phyloP scores from a whole-genome alignment of 306 rosid genomes.

The Dryas drummondii region DNA sequence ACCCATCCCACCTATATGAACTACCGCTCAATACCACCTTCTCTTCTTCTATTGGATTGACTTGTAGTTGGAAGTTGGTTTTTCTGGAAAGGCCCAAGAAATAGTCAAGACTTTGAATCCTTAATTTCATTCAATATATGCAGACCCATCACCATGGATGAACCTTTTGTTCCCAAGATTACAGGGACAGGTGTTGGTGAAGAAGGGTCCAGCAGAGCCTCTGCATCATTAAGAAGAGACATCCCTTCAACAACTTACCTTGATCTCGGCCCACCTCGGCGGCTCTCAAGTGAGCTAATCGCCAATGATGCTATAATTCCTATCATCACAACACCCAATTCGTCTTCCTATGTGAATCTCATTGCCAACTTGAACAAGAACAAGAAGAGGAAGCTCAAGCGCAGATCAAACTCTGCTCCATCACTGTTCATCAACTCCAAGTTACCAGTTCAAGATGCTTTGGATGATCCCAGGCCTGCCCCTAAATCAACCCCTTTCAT shows the following conservation, averaged over 20 bases:
- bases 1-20: not conserved
- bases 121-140: not conserved
- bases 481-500: conserved; percentile 26
- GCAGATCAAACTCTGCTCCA: conserved; percentile 62
- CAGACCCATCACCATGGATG: conserved; percentile 35
- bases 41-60: conserved; percentile 2
- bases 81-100: not conserved
- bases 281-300: conserved; percentile 29
- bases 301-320: conserved; percentile 40
- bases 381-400: conserved; percentile 30
- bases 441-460: conserved; percentile 21
- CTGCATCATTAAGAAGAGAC: conserved; percentile 31
- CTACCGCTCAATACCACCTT: not conserved
- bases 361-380: conserved; percentile 41
- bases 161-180: conserved; percentile 38
- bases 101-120: not conserved
- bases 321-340: conserved; percentile 30
- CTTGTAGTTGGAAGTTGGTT: conserved; percentile 18
- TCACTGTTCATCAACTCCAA: conserved; percentile 34
- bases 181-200: conserved; percentile 15
- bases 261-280: conserved; percentile 29
- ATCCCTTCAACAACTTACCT: conserved; percentile 15
- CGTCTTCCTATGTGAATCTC: conserved; percentile 40
- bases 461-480: conserved; percentile 23
- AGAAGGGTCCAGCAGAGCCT: conserved; percentile 22